Conservation (phyloP, 768 basidiomycete species). For the Antrodiella citrinella region DNA sequence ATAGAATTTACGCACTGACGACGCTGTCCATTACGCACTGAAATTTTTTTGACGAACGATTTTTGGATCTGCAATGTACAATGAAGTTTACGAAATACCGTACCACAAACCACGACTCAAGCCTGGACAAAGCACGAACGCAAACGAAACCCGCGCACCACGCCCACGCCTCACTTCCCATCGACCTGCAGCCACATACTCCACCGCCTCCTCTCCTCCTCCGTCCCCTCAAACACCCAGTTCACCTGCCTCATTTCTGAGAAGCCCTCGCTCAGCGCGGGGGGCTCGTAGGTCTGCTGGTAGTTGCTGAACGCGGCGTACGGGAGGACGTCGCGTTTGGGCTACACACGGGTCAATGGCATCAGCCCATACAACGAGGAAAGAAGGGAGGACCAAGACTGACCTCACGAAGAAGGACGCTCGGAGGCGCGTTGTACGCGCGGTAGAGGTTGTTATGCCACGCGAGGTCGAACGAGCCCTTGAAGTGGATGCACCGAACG, state of each 20-base stretch:
- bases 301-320: constrained; percentile 53
- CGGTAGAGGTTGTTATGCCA: constrained; percentile 94
- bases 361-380: constrained; percentile 1
- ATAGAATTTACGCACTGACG: no score
- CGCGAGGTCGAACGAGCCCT: constrained; percentile 70
- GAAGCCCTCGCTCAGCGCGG: constrained; percentile 63
- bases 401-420: constrained; percentile 17
- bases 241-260: constrained; percentile 68
- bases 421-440: constrained; percentile 51
- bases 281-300: constrained; percentile 57
- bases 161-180: constrained; percentile 58
- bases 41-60: no score
- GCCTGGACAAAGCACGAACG: no score
- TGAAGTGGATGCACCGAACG: constrained; percentile 72
- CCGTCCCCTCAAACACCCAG: constrained; percentile 72
- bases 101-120: no score
- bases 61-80: no score
- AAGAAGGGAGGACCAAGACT: neutral
- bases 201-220: constrained; percentile 67
- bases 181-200: constrained; percentile 81
- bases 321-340: constrained; percentile 46
- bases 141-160: no score
- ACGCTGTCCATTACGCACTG: no score
- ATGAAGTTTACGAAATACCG: no score
- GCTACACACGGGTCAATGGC: constrained; percentile 25